These are phyloP conservation scores for Cardamine chenopodiifolia DNA, from an alignment of 345 rosid genomes.

Conservation along the genomic window DNA sequence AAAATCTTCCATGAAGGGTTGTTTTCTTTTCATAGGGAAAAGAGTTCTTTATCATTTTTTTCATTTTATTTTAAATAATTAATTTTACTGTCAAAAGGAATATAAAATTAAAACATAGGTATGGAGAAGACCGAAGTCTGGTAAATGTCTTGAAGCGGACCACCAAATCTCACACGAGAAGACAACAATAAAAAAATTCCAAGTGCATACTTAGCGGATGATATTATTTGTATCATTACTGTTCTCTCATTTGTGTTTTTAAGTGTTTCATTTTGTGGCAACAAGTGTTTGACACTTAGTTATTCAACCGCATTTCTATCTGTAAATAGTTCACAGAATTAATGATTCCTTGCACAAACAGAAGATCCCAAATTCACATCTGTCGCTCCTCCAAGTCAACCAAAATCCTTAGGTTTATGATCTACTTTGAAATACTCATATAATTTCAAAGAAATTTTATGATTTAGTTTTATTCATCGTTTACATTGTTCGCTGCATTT, in stretches of 20 bases:
- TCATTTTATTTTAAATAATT: neutral
- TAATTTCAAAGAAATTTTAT: neutral
- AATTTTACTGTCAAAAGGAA: slow-evolving; percentile 36
- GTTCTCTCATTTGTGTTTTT: slow-evolving; percentile 24
- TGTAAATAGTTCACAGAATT: slow-evolving; percentile 21
- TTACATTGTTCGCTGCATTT: neutral
- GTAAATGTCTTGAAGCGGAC: slow-evolving; percentile 31
- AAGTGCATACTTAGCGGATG: slow-evolving; percentile 18
- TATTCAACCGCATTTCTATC: slow-evolving; percentile 22
- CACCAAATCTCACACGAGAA: slow-evolving; percentile 38
- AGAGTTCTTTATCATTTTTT: slow-evolving; percentile 14
- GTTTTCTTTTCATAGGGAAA: slow-evolving; percentile 43
- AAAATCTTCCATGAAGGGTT: slow-evolving; percentile 43
- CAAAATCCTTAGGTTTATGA: slow-evolving; percentile 25
- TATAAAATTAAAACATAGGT: slow-evolving; percentile 33
- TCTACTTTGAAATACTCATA: neutral
- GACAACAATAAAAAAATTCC: slow-evolving; percentile 30
- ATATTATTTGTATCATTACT: neutral
- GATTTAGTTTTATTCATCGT: neutral
- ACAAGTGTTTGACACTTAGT: slow-evolving; percentile 38
- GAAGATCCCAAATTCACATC: slow-evolving; percentile 32
- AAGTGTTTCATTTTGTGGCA: slow-evolving; percentile 35
- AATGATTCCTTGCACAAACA: slow-evolving; percentile 43
- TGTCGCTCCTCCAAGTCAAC: slow-evolving; percentile 37
- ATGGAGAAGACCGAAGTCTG: slow-evolving; percentile 39